phyloP scores from a whole-genome alignment of 1,284 basidiomycete genomes.

The Moesziomyces sp. region DNA sequence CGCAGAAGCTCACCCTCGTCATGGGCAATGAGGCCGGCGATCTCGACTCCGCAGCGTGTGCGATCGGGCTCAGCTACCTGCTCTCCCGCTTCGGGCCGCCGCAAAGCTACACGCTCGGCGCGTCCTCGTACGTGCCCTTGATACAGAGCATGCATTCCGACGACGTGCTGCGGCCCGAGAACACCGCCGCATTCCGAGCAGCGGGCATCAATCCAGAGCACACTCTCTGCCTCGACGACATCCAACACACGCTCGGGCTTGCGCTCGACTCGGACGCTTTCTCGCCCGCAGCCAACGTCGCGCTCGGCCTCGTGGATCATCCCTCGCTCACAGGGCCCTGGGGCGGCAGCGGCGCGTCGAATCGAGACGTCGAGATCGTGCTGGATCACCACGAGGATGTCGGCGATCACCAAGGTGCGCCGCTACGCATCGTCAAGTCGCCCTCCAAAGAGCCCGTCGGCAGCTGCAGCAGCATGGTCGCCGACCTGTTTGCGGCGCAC shows the following conservation, averaged over 20 bases:
- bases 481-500: conserved; percentile 41
- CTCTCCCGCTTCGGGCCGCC: conserved; percentile 43
- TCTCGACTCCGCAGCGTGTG: conserved; percentile 61
- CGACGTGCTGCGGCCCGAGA: conserved; percentile 85
- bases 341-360: conserved; percentile 29
- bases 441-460: conserved; percentile 54
- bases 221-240: conserved; percentile 49
- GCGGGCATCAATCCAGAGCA: conserved; percentile 23
- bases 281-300: conserved; percentile 27
- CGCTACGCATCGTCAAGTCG: conserved; percentile 53
- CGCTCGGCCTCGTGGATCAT: conserved; percentile 55
- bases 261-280: conserved; percentile 32
- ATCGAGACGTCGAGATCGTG: conserved; percentile 76
- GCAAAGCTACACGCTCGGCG: conserved; percentile 17
- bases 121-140: conserved; percentile 74
- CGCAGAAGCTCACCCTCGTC: conserved; percentile 45
- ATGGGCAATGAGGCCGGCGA: conserved; percentile 67
- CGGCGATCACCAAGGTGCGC: conserved; percentile 72
- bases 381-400: conserved; percentile 97
- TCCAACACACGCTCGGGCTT: conserved; percentile 29
- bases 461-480: conserved; percentile 49
- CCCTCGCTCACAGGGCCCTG: conserved; percentile 42
- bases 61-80: conserved; percentile 59
- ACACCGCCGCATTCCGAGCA: conserved; percentile 69
- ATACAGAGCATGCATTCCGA: conserved; percentile 78